Base-by-base conservation (phyloP, 2,329 filamentous ascomycete genomes). In the Dactylella cylindrospora region DNA sequence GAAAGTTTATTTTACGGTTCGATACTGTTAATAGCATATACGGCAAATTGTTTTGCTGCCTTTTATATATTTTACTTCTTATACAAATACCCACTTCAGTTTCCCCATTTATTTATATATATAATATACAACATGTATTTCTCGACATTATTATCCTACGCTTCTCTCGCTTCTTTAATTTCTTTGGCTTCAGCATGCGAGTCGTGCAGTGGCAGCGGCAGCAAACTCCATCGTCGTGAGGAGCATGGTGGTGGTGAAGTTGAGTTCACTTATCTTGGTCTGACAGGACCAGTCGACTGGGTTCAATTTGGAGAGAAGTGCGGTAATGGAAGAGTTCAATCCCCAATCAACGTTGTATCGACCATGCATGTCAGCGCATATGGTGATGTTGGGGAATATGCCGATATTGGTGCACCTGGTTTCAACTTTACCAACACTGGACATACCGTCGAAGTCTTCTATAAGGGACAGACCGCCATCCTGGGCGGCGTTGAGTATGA, bases 401-500 rank as follows among this genome's bases (percentile, higher is more conserved):
- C 66, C 5, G 20, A 73, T 39, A 68, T 69, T 13, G 71, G 72
- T 36, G 49, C 49, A 9, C 39, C 49, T 28, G 75, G 71, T 3
- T 75, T 77, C 40, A 73, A 75, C 29, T 79, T 82, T 51, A 78
- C 81, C 71, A 82, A 83, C 70, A 73, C 81, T 8, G 80, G 79
- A 39, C 79, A 78, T 20, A 82, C 79, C 0, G 75, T 83, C 46
- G 78, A 82, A 72, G 76, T 80, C 53, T 72, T 81, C 23, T 77
- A 77, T 53, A 77, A 76, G 43, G 79, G 78, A 33, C 57, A 53
- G 23, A 36, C 28, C 12, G 57, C 57, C 9, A n/a, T 13, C 8
- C 20, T 62, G 4, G 49, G 43, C n/a, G 57, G 57, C 28, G 57
- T 62, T 6, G 49, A 62, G 22, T 62, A 62, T 29, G 57, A 54